Evolutionary conservation across 176 grass and related monocot genomes (phyloP), one percentile per base, ranked within the genome.

Genomic region (Oryza nivara): DNA sequence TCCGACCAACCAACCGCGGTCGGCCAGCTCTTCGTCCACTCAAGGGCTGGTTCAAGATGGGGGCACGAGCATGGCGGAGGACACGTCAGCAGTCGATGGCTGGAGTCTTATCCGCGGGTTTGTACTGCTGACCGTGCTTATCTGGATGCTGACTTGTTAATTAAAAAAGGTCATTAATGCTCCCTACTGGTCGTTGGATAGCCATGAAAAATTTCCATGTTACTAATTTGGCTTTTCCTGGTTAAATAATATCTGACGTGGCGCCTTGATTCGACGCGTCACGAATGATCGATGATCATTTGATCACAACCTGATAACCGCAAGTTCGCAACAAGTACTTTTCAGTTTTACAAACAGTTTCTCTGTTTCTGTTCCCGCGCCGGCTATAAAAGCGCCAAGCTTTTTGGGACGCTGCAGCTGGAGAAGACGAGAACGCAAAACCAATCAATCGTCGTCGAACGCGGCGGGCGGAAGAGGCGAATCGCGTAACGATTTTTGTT

Each of bases 71-170:
- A 3, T 16, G 51, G 15, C 23, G 30, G 15, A 43, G 6, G 3
- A 35, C 77, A 68, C 77, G 71, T 85, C 64, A 46, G 71, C 82
- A 40, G 15, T 64, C 70, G 13, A 4, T 26, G 26, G 9, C 61
- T 4, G 4, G 7, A 7, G 17, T 32, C 82, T 75, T 80, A 85
- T 89, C 82, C 49, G 16, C 15, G 20, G 3, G 3, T 58, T 8
- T 30, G 2, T 0, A 13, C 11, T 15, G 14, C 20, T 11, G 11
- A 6, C 51, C 60, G 4, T 25, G 86, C 86, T 67, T 74, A 79
- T 78, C 68, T 84, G 86, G 75, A 84, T 23, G 67, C 67, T 56
- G 52, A 56, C 52, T 56, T 56, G 52, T 52, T 52, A 56, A 32
- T 32, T 32, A 32, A 32, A 32, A 56, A 56, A 56, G 1, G 52